Evolutionary conservation across 2,329 filamentous ascomycete species (phyloP).

Genomic region (Pyricularia sp.): DNA sequence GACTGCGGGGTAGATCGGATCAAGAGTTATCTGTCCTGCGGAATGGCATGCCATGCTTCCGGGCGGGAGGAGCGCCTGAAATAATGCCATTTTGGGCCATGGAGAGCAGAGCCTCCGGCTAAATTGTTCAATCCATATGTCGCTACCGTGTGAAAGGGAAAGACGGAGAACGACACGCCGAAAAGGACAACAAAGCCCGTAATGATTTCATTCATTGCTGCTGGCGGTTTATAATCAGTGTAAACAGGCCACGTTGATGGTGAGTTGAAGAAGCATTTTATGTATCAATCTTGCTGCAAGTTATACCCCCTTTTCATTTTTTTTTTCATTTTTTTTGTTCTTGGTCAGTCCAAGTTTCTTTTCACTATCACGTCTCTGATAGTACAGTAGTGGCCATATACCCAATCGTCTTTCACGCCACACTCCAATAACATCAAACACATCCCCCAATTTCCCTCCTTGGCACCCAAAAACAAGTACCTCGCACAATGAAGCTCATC

Average conservation of each 20-base stretch:
- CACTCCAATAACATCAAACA: neutral
- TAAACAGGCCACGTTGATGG: neutral
- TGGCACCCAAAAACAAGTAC: neutral
- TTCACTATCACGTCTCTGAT: neutral
- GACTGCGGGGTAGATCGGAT: neutral
- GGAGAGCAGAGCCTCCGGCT: constrained; percentile 1
- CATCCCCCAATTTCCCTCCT: no score
- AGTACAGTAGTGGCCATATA: neutral
- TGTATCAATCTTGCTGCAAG: neutral
- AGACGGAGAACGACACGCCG: neutral
- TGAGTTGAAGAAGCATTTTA: neutral
- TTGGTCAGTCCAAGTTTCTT: neutral
- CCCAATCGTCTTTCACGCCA: neutral
- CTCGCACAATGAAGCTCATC: neutral
- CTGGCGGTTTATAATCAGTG: neutral
- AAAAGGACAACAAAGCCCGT: neutral
- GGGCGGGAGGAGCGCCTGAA: neutral
- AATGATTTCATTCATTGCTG: neutral
- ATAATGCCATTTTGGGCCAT: neutral
- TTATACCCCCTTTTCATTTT: neutral
- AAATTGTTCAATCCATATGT: neutral
- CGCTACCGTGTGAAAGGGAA: neutral
- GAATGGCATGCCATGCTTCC: neutral
- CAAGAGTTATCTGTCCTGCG: neutral
- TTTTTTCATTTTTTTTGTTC: neutral